These are phyloP conservation scores for Ceratobasidium sp. DNA, from an alignment of 1,284 basidiomycete species.

Conservation along the genomic window DNA sequence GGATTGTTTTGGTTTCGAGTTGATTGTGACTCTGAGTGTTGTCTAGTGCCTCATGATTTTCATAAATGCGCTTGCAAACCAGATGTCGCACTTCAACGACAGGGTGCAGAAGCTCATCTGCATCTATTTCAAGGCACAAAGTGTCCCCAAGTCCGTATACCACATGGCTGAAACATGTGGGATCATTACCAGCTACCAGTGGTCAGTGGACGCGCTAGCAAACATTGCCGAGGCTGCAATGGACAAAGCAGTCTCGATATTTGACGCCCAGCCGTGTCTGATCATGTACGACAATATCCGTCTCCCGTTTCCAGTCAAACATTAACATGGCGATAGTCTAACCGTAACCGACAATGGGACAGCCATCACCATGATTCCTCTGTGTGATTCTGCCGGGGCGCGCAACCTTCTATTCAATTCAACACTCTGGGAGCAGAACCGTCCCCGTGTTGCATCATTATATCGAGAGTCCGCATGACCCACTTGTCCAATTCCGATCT, in stretches of 20 bases:
- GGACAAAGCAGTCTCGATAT: neutral
- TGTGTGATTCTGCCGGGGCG: neutral
- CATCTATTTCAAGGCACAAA: constrained; percentile 17
- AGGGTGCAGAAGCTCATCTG: constrained; percentile 18
- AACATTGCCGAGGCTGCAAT: neutral
- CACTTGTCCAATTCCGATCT: neutral
- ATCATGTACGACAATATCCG: constrained; percentile 18
- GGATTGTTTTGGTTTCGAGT: neutral
- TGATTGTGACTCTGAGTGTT: neutral
- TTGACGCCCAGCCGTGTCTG: neutral
- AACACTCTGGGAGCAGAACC: neutral
- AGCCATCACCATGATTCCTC: neutral
- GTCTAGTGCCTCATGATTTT: constrained; percentile 11
- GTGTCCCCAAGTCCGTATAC: constrained; percentile 4
- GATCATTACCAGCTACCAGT: neutral
- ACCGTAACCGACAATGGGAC: constrained; percentile 7
- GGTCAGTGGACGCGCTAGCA: neutral
- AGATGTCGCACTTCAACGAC: constrained; percentile 7
- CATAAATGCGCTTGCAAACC: constrained; percentile 23
- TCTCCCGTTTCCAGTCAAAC: constrained; percentile 11
- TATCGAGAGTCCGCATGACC: neutral
- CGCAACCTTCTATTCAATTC: neutral
- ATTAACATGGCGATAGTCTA: neutral
- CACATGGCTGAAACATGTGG: neutral
- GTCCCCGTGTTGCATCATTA: too few species aligned